Base-by-base conservation (phyloP, 2,329 filamentous ascomycete genomes). In the Fusarium papillatum region DNA sequence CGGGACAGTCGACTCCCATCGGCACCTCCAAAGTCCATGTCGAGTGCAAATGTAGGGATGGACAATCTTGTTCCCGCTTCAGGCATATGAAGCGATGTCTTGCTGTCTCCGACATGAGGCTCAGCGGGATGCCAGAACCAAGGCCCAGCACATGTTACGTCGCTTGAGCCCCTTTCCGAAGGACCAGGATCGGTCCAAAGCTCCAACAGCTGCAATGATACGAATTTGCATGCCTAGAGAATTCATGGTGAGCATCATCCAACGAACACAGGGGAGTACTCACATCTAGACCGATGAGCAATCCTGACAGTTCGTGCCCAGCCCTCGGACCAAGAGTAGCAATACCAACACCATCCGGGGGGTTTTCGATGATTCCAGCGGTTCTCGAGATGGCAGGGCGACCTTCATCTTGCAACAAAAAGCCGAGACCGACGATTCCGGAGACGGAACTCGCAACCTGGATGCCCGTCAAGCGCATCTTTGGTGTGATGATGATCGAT, bases 1-100 rank as follows among this genome's bases (percentile, higher is more conserved):
- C 26, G 62, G 7, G 62, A 62, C 3, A 72, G 61, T 0, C 62
- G 6, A 1, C 17, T 55, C 8, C 69, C 71, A 2, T 31, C 26
- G 1, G 24, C 22, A 2, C 71, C 66, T 1, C 71, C 71, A 43
- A 73, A 66, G n/a, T 69, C 31, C 69, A 72, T 73, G n/a, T 73
- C 46, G 7, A 73, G 14, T 0, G 53, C 22, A 14, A 72, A 72
- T 2, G 14, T 26, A 26, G 24, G 24, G 24, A 26, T 26, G 4
- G 24, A 26, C 24, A 26, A 26, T 26, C 24, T 26, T 26, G 24
- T 26, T 26, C 24, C 24, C 24, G 24, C 24, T 26, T 26, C 24
- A 26, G 24, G 46, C 24, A 50, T 19, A 3, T 50, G 8, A 29
- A 50, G 7, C 8, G 46, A 50, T 2, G 8, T 29, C 26, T 7